Base-by-base conservation (phyloP, 2,329 filamentous ascomycete species). In the Ophiocordyceps unilateralis region DNA sequence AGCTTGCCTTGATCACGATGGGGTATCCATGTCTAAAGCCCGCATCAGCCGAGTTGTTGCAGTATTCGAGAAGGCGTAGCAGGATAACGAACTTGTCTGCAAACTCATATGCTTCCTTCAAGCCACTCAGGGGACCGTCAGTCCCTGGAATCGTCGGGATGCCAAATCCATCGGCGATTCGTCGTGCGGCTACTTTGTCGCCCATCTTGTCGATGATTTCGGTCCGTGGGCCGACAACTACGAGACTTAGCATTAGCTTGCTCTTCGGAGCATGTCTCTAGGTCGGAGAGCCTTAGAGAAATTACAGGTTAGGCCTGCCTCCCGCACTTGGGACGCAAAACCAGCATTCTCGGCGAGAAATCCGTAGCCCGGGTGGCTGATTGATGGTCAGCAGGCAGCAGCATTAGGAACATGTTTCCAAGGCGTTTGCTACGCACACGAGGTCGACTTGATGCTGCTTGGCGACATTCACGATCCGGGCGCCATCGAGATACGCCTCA, bases 121-220 rank as follows among this genome's bases (percentile, higher is more conserved):
- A 11, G 15, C 10, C 21, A 9, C 22, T 14, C 19, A 41, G 3
- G 7, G 40, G 40, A 5, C 20, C 20, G 20, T 36, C 28, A 15
- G 40, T 41, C 14, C 40, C 40, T 21, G 40, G 40, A 11, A 41
- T 41, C 11, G 28, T 36, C 8, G 40, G 40, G 28, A 41, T 41
- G 3, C 15, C 28, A 15, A 41, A 11, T 4, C n/a, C 22, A 4
- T 41, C 17, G 7, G 40, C 40, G 22, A 41, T 41, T 19, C 22
- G 15, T 12, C 40, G 30, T 1, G 40, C 40, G 4, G 40, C 40
- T 21, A 41, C 40, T 17, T 50, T 50, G 21, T 76, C 57, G 1
- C 76, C 75, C 51, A 78, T 73, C 0, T 64, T 65, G 45, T 69
- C 64, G 42, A 79, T 77, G 21, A 58, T 58, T 21, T 64, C 59